Conservation (phyloP, 352 stramenopile species). For the Pythium volutum region DNA sequence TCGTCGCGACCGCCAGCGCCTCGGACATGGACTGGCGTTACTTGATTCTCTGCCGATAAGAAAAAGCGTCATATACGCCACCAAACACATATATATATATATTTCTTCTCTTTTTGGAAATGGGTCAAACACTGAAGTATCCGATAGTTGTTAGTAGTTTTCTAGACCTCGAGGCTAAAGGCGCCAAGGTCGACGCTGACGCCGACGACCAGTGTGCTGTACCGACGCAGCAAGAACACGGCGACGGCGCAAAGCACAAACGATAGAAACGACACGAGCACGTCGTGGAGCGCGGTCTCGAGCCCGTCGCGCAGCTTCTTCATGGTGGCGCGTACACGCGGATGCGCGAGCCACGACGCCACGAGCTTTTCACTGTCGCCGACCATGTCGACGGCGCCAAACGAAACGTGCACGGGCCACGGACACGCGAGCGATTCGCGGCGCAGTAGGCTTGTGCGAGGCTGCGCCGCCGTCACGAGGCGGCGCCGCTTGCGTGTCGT, state of each 20-base stretch:
- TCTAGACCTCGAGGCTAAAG: conserved; percentile 28
- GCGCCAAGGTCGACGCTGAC: conserved; percentile 30
- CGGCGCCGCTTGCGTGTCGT: conserved; percentile 10
- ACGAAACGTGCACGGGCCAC: conserved; percentile 12
- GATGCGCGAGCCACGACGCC: conserved; percentile 7
- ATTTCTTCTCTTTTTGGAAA: background rate
- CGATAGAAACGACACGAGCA: conserved; percentile 26
- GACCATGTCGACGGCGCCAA: conserved; percentile 1
- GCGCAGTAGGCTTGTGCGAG: background rate
- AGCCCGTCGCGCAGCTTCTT: conserved; percentile 8
- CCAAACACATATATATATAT: background rate
- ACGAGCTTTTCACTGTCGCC: conserved; percentile 2
- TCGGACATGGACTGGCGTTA: conserved; percentile 26
- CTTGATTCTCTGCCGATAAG: conserved; percentile 28
- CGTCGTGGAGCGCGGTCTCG: conserved; percentile 24
- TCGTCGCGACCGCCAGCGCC: conserved; percentile 22
- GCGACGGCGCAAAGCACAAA: conserved; percentile 23
- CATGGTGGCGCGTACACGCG: background rate
- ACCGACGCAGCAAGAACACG: conserved; percentile 21
- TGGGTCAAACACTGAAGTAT: background rate
- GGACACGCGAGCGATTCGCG: conserved; percentile 8
- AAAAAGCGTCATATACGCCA: background rate
- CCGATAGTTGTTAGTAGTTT: background rate
- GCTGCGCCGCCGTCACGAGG: background rate
- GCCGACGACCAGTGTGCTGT: conserved; percentile 27